These are phyloP conservation scores for Podospora australis DNA, from an alignment of 495 filamentous ascomycete species.

Conservation along the genomic window DNA sequence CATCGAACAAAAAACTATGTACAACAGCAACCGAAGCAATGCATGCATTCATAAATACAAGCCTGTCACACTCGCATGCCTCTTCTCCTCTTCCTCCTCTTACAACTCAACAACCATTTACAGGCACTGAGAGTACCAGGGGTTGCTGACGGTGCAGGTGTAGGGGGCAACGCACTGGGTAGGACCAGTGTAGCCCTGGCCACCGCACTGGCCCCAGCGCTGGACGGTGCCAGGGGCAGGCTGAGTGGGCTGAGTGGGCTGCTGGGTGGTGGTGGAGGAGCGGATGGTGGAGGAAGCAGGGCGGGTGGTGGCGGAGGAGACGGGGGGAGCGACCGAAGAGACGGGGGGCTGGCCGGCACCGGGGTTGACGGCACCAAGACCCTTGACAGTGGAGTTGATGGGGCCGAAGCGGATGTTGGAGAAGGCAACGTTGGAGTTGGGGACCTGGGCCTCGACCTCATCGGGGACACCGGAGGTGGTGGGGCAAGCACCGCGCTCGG, in stretches of 20 bases:
- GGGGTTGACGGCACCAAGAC: conserved; percentile 14
- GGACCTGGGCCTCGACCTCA: conserved; percentile 49
- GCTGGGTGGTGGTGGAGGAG: conserved; percentile 12
- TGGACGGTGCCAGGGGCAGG: conserved; percentile 6
- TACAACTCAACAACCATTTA: conserved; percentile 14
- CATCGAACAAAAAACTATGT: conserved; percentile 15
- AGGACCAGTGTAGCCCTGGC: conserved; percentile 38
- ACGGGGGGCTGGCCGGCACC: conserved; percentile 8
- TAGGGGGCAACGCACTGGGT: conserved; percentile 34
- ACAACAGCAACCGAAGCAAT: conserved; percentile 8
- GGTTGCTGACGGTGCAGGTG: conserved; percentile 24
- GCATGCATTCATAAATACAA: background rate
- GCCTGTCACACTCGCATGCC: background rate
- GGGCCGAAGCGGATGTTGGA: conserved; percentile 69
- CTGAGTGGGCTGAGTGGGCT: conserved; percentile 11
- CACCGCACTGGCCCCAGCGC: conserved; percentile 40
- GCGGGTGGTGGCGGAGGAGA: conserved; percentile 11
- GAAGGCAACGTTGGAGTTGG: conserved; percentile 48
- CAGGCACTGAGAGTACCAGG: conserved; percentile 39
- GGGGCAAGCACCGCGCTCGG: conserved; percentile 62
- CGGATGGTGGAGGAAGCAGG: conserved; percentile 4
- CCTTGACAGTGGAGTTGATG: conserved; percentile 55
- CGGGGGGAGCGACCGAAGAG: conserved; percentile 8
- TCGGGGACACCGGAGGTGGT: conserved; percentile 53
- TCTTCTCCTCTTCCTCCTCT: background rate